Evolutionary conservation across 768 basidiomycete genomes (phyloP).

Genomic region (Mycena belliarum): DNA sequence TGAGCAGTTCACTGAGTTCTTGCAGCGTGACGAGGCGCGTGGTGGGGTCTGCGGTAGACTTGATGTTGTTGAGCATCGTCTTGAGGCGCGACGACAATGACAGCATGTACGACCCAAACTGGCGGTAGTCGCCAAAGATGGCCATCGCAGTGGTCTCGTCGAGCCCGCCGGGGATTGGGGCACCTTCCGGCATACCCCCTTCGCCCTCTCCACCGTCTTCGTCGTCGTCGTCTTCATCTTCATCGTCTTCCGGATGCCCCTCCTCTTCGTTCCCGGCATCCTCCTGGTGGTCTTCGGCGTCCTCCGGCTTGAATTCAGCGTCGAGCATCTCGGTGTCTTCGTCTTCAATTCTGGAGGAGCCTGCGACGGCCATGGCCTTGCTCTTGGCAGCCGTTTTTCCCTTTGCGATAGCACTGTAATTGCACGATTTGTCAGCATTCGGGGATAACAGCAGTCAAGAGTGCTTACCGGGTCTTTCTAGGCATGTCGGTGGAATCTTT

Average conservation of each 20-base stretch:
- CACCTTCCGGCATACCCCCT: conserved; percentile 39
- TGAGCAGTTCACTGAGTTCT: conserved; percentile 91
- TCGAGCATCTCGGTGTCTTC: conserved; percentile 82
- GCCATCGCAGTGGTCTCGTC: conserved; percentile 76
- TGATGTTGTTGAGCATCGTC: conserved; percentile 88
- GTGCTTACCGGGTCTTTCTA: conserved; percentile 65
- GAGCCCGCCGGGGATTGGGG: conserved; percentile 51
- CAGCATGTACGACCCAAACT: conserved; percentile 91
- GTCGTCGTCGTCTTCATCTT: conserved; percentile 37
- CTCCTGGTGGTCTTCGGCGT: conserved; percentile 45
- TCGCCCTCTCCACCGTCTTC: conserved; percentile 32
- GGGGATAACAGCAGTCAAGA: conserved; percentile 7
- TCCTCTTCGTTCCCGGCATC: conserved; percentile 45
- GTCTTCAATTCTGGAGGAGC: conserved; percentile 65
- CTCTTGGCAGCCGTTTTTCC: conserved; percentile 61
- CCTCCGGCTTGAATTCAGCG: conserved; percentile 53
- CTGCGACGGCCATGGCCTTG: conserved; percentile 56
- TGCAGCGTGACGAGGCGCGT: conserved; percentile 88
- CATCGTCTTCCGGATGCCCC: conserved; percentile 46
- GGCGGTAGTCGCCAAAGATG: conserved; percentile 85
- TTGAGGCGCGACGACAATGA: conserved; percentile 86
- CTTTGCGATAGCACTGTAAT: conserved; percentile 43
- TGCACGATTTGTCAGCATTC: conserved; percentile 16
- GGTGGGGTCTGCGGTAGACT: conserved; percentile 78
- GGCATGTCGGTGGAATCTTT: conserved; percentile 60